Base-by-base conservation (phyloP, 768 basidiomycete species). In the Mrakia frigida region DNA sequence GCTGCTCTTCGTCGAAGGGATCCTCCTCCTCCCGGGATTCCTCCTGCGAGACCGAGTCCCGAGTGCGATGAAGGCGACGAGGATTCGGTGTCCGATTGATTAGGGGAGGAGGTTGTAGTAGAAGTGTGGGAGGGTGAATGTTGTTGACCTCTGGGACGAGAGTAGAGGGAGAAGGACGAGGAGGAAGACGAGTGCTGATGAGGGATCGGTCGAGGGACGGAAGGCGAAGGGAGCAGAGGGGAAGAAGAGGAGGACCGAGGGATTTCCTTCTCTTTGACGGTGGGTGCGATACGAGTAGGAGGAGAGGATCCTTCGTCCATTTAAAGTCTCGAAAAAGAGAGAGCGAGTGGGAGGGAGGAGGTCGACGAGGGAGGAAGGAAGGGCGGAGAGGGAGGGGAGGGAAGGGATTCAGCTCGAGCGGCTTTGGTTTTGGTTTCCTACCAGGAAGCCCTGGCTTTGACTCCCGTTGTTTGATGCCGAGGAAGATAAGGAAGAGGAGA, bases 191-290 rank as follows among this genome's bases (percentile, higher is more conserved):
- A n/a, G 59, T 74, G 73, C 73, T 50, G 46, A 50, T 74, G 73
- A 65, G 73, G 73, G 39, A 74, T 74, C 41, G 73, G 73, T 25
- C 73, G 73, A 50, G 73, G 73, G 31, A 65, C 39, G 41, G 56
- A 23, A 69, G 67, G 37, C 11, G 13, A 18, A 72, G 70, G 35
- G 4, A 35, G 53, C 1, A 39, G 52, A n/a, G 53, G 52, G 0
- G 53, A 21, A 39, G 35, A 43, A 21, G 67, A 69, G 35, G 67
- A 28, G 5, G 67, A 18, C 6, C n/a, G 67, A 39, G 41, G 67
- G 23, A 2, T 16, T 6, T 41, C 21, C 14, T 39, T 43, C 21
- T 69, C 16, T 25, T 25, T 4, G 46, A 3, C 25, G 41, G 41
- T 21, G 1, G 6, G 63, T 25, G 11, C 21, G 63, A 65, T 1